Base-by-base conservation (phyloP, 306 rosid species). In the Casuarina equisetifolia region DNA sequence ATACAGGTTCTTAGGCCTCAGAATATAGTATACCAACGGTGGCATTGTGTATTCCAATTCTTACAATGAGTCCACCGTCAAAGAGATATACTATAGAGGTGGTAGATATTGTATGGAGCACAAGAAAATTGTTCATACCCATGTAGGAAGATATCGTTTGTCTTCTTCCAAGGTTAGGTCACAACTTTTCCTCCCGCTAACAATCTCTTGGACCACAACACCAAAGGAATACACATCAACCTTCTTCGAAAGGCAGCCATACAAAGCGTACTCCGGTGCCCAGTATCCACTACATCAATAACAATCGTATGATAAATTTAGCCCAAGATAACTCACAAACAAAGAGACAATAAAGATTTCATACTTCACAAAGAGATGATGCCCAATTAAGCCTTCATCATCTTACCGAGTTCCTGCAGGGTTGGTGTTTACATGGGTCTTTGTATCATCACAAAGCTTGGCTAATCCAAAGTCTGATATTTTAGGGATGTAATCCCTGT, bases 211-310 rank as follows among this genome's bases (percentile, higher is more conserved):
- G 78, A 90, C 97, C 79, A 93, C 90, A 76, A 93, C 96, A 4
- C 98, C 96, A 76, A 93, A 91, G 53, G 97, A 89, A 84, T 90
- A 94, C 19, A 91, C 92, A 70, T 91, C 91, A 0, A 90, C 93
- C 83, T 94, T 94, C 85, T 90, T 93, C 1, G 94, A 91, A 9
- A 91, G 90, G 85, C 85, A 91, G 58, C 98, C 97, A 38, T 89
- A 76, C 32, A 25, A 5, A 7, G 1, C 11, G 32, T 25, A 25
- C 32, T 25, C 32, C 32, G 1, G 32, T 25, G 32, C 32, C 32
- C 32, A 25, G 32, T 25, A 25, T 0, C 32, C 32, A 25, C 32
- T 25, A 25, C 32, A 25, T 25, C 32, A 25, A 25, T 25, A 25
- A 25, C 32, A 25, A 25, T 25, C 32, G 32, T 25, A 25, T 44